Evolutionary conservation across 257 asterid genomes (phyloP).

Genomic region (Plantago elongata): DNA sequence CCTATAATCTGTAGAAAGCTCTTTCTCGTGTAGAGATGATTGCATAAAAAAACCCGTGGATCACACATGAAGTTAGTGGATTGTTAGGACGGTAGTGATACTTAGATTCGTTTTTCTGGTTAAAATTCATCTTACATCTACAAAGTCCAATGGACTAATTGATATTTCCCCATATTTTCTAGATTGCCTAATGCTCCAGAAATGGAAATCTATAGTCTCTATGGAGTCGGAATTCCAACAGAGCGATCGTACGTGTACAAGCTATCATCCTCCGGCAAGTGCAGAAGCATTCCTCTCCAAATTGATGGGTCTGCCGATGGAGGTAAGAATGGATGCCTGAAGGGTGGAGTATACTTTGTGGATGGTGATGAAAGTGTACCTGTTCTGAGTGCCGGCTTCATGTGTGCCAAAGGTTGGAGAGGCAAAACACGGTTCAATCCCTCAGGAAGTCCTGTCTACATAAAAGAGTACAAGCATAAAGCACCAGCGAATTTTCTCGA

Average conservation of each 20-base stretch:
- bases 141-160: not conserved
- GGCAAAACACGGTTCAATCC: constrained; percentile 85
- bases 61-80: too few species aligned
- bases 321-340: constrained; percentile 54
- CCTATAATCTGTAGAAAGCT: not conserved
- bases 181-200: constrained; percentile 87
- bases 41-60: not conserved
- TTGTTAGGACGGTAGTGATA: too few species aligned
- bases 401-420: constrained; percentile 89
- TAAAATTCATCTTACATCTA: not conserved
- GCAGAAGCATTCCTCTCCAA: constrained; percentile 78
- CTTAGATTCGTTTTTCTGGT: not conserved
- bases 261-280: constrained; percentile 42
- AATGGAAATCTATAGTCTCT: constrained; percentile 76
- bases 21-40: not conserved
- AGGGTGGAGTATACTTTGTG: constrained; percentile 62
- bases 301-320: constrained; percentile 71
- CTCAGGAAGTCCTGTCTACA: constrained; percentile 49
- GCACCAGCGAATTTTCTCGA: constrained; percentile 70
- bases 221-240: constrained; percentile 84
- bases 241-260: constrained; percentile 84
- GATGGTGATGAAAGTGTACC: constrained; percentile 85
- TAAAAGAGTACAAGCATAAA: constrained; percentile 71
- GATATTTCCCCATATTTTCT: not conserved
- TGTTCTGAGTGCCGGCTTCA: constrained; percentile 68